Conservation (phyloP, 768 basidiomycete genomes). For the Xanthoconium stramineum region DNA sequence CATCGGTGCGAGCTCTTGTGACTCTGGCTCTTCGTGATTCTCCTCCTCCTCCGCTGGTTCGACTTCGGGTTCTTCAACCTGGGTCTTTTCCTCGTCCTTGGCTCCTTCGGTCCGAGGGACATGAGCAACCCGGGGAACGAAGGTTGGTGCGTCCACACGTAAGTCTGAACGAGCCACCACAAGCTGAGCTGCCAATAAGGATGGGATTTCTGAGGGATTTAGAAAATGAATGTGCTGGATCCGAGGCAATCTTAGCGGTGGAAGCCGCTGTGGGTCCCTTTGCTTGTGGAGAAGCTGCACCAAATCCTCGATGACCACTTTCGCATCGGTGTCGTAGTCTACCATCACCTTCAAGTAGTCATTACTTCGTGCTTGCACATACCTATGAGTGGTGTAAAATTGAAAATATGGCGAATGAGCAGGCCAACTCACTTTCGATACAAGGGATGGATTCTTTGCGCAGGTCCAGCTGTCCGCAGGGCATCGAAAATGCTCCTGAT, state of each 20-base stretch:
- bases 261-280: neutral
- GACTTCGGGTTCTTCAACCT: neutral
- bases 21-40: constrained; percentile 7
- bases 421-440: constrained; percentile 6
- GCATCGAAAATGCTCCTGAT: constrained; percentile 5
- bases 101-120: neutral
- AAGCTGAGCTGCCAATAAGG: constrained; percentile 22
- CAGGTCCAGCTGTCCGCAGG: neutral
- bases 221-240: constrained; percentile 33
- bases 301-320: constrained; percentile 18
- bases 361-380: neutral
- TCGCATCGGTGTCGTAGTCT: constrained; percentile 6
- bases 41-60: constrained; percentile 5
- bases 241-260: constrained; percentile 3
- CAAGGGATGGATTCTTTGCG: neutral
- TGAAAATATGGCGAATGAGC: neutral
- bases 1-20: constrained; percentile 5
- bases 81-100: neutral
- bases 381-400: neutral
- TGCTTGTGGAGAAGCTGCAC: constrained; percentile 24
- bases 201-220: constrained; percentile 29
- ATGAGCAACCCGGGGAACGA: constrained; percentile 9
- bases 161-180: constrained; percentile 15
- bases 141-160: constrained; percentile 15
- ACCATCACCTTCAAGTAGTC: constrained; percentile 15